Percentiles rank a stretch among this genome's conserved stretches.
Conservation (phyloP, 768 basidiomycete genomes). For the Mycena crocata region DNA sequence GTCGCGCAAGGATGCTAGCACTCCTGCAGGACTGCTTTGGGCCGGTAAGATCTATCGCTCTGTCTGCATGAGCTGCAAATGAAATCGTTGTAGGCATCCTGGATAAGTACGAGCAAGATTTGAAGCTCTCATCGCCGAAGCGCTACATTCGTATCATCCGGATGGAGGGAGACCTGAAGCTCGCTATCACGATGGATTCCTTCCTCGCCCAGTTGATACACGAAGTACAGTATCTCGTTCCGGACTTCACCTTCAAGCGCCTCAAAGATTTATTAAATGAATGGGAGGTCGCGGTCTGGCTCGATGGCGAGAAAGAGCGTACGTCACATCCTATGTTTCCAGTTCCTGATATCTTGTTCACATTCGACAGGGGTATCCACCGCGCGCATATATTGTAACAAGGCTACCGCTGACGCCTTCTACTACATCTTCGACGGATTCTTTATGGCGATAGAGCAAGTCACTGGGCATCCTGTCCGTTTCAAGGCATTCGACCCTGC, state of each 20-base stretch:
- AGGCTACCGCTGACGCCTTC: too few species aligned
- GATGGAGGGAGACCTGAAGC: conserved; percentile 8
- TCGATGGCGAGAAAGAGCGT: background rate
- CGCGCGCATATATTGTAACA: too few species aligned
- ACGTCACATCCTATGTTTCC: too few species aligned
- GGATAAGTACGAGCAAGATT: background rate
- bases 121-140: background rate
- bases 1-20: background rate
- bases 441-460: background rate
- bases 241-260: conserved; percentile 8
- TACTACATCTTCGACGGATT: background rate
- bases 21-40: background rate
- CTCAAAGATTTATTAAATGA: background rate
- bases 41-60: background rate
- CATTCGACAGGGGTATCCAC: too few species aligned
- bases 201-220: background rate
- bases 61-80: background rate
- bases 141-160: conserved; percentile 5
- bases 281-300: conserved; percentile 17
- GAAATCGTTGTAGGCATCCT: background rate
- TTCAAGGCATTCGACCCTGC: background rate
- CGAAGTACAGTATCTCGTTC: background rate
- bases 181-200: background rate
- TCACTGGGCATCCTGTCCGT: background rate
- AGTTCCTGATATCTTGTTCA: too few species aligned